Base-by-base conservation (phyloP, 2,329 filamentous ascomycete genomes). In the Trichoderma arundinaceum region DNA sequence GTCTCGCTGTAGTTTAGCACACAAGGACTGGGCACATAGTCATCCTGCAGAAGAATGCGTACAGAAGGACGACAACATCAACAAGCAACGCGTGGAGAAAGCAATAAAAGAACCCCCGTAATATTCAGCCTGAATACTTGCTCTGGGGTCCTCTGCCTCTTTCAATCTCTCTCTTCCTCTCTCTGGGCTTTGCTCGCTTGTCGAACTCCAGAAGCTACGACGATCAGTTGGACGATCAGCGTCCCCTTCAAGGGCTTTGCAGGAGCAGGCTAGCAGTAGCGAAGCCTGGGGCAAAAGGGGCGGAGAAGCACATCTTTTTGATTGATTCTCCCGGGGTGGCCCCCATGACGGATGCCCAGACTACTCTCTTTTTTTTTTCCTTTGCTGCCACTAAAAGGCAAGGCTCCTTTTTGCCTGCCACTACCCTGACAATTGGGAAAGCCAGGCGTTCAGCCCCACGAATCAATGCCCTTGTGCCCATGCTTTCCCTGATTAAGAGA, bases 271-370 rank as follows among this genome's bases (percentile, higher is more conserved):
- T 49, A 58, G 46, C 22, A 13, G 62, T 58, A 58, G 62, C 62
- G 54, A 57, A 65, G 53, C 62, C 54, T 44, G 51, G 62, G 54
- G 53, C 62, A 58, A 65, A 65, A 65, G 62, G 62, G 62, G 62
- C 62, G 53, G 54, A 58, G 53, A 65, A 65, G 53, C 53, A 51
- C 62, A 51, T 58, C 62, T 58, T 65, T 58, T 51, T 58, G 53
- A 58, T 58, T 59, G 35, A 58, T 49, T 38, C 48, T 46, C 38
- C 62, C 43, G 44, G 53, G 53, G 53, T 65, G 53, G 54, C 48
- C 53, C 54, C 28, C 53, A 65, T 65, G 62, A 65, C 53, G 62
- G 38, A 65, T 44, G 62, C 52, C 43, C 44, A 51, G 51, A 38
- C 51, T 22, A 32, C 12, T 49, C 13, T 41, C 33, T 39, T 38